Percentiles rank a stretch among this genome's conserved stretches.
phyloP scores from a whole-genome alignment of 306 rosid species.

The Acacia acuminata region DNA sequence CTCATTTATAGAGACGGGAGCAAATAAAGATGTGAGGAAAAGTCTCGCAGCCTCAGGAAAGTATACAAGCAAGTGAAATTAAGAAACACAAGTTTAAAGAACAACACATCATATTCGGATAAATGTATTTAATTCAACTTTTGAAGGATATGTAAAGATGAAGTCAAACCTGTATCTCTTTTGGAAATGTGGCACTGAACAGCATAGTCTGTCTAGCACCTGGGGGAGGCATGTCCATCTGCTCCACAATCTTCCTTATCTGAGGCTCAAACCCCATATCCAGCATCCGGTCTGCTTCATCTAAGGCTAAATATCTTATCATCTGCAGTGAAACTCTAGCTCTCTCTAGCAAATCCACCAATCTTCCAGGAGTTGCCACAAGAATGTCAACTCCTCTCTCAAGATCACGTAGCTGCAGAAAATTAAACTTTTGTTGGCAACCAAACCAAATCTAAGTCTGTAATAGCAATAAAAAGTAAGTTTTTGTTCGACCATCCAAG shows the following conservation, averaged over 20 bases:
- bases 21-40: neutral
- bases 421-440: constrained; percentile 26
- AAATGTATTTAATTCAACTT: neutral
- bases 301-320: constrained; percentile 76
- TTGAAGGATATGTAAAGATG: neutral
- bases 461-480: neutral
- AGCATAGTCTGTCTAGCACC: constrained; percentile 80
- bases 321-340: constrained; percentile 76
- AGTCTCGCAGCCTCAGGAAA: neutral
- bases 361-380: constrained; percentile 89
- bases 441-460: neutral
- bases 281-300: constrained; percentile 81
- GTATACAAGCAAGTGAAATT: neutral
- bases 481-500: neutral
- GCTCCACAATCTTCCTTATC: constrained; percentile 74
- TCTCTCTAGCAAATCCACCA: constrained; percentile 85
- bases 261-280: constrained; percentile 89
- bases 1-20: neutral
- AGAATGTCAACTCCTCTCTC: constrained; percentile 88
- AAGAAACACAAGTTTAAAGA: neutral
- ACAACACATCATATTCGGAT: neutral
- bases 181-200: constrained; percentile 82
- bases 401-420: constrained; percentile 69
- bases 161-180: constrained; percentile 68
- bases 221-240: constrained; percentile 81